Evolutionary conservation across 2,329 filamentous ascomycete genomes (phyloP), one percentile per base, ranked within the genome.

Genomic region (Microdochium bolleyi): DNA sequence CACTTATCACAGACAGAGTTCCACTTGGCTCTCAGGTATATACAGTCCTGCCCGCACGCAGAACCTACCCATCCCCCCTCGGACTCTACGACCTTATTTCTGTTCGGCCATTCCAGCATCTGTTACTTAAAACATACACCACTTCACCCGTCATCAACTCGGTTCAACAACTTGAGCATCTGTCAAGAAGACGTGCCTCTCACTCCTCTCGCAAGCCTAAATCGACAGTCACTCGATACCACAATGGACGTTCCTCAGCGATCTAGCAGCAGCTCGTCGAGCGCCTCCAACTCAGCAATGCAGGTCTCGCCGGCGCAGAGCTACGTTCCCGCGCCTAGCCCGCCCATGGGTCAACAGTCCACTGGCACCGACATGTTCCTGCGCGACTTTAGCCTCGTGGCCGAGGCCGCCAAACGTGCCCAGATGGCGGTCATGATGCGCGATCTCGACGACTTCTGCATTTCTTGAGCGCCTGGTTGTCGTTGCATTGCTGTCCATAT

Each of bases 371-470:
- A 82, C 52, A 59, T 71, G 25, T 91, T 91, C 65, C 78, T 95
- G 55, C 83, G 85, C 62, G 87, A 95, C 69, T 89, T 92, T 64
- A 92, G 82, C 54, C 80, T 96, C 27, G 80, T 96, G 44, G 92
- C 92, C 34, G 92, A 97, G 74, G 92, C 92, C 2, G 92, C 91
- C 46, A 96, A 95, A 72, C 79, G 92, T 44, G 92, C 92, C 10
- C 90, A 96, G 70, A 88, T 96, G 77, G 89, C 89, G 44, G 84
- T 91, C 63, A 75, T 96, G 67, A 88, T 92, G 77, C 80, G 92
- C 56, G 92, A 96, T 69, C 79, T 97, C 64, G 90, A 89, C 63
- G 82, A 84, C 57, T 79, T 88, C 63, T 82, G 80, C 51, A 70
- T 90, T 49, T 80, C 67, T 54, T 70, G 62, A 54, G n/a, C 41